Percentiles rank a stretch among this genome's conserved stretches.
These are phyloP conservation scores for Prunus dulcis DNA, from an alignment of 306 rosid species.

Conservation along the genomic window DNA sequence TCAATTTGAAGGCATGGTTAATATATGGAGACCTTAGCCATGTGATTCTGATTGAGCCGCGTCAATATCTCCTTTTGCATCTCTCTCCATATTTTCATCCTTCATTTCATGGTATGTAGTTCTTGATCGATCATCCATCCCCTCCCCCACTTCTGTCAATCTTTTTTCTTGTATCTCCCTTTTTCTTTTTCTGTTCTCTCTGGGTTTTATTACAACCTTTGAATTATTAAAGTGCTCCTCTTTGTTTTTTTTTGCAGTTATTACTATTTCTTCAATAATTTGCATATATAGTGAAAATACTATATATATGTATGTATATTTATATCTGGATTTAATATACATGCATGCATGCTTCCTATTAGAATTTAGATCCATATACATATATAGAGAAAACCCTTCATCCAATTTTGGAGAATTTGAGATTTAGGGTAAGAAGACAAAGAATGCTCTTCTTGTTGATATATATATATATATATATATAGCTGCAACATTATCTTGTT, in stretches of 20 bases:
- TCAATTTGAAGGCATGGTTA: slow-evolving; percentile 71
- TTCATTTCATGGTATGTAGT: not conserved
- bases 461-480: too few species aligned
- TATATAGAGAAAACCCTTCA: too few species aligned
- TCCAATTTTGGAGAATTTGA: too few species aligned
- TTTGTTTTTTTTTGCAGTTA: not conserved
- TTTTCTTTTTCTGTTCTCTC: not conserved
- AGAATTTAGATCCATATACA: not conserved
- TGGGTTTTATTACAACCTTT: not conserved
- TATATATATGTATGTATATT: too few species aligned
- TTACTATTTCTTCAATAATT: not conserved
- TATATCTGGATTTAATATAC: not conserved
- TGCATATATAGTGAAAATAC: not conserved
- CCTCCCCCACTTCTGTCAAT: not conserved
- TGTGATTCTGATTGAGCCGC: slow-evolving; percentile 85
- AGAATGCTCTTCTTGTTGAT: too few species aligned
- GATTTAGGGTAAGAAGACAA: too few species aligned
- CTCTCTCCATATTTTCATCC: slow-evolving; percentile 22
- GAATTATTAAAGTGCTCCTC: not conserved
- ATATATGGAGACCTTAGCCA: slow-evolving; percentile 19
- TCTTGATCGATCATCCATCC: not conserved
- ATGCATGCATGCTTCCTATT: not conserved
- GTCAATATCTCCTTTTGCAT: slow-evolving; percentile 75
- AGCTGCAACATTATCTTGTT: too few species aligned
- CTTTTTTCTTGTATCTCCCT: not conserved